Evolutionary conservation across 768 basidiomycete genomes (phyloP), one percentile per base, ranked within the genome.

Genomic region (Coprinopsis strossmayeri): DNA sequence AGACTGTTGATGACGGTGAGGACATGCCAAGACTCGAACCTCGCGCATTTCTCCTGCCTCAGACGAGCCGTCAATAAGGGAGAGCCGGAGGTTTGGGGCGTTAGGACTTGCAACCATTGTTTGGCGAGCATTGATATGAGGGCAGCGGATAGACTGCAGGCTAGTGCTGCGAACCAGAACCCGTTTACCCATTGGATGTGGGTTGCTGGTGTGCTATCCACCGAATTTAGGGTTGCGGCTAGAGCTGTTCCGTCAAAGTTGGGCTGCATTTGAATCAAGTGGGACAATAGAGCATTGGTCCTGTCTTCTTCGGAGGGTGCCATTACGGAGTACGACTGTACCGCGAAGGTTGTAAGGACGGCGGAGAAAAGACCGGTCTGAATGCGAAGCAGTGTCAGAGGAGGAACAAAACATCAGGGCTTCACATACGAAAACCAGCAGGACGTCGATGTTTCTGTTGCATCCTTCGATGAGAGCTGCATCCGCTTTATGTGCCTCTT

Each of bases 91-190:
- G 61, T 58, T 34, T 64, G 59, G 10, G 64, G 58, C 3, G 55
- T 53, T 34, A 67, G 68, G 18, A 57, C 57, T 37, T 71, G 66
- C 5, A 72, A 57, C 73, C 73, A 74, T 56, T 73, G 73, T 39
- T 73, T 72, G 2, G 69, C 67, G 1, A 73, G 63, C 69, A 73
- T 72, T n/a, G 71, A 69, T 40, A 71, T 60, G 0, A 74, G 57
- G 4, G 70, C 70, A 3, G 69, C 66, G 2, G 69, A 68, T 26
- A 73, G 63, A 50, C 69, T 70, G 55, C 64, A 71, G 3, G 68
- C 59, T 21, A 73, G 58, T 13, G 70, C 69, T 12, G 69, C 64
- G 52, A 74, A 73, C 73, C 73, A 74, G 7, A 73, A 61, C 2
- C 72, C 72, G 47, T 73, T 74, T 1, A 73, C 70, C 63, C 67